Evolutionary conservation across 257 asterid species (phyloP).

Genomic region (Thymus mandschuricus): DNA sequence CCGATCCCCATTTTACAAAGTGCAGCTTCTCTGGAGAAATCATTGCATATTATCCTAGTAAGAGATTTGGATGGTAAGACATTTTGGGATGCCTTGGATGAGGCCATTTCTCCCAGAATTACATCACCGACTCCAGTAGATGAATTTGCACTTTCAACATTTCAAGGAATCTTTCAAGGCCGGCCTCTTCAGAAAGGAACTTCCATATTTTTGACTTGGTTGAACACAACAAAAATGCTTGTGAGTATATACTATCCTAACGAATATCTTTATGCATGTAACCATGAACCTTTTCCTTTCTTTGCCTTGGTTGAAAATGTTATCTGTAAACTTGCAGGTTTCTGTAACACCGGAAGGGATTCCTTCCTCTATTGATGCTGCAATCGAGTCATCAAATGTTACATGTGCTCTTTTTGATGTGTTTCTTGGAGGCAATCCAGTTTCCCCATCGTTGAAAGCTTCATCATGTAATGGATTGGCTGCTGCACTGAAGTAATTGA

Average conservation of each 20-base stretch:
- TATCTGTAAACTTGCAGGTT: constrained; percentile 49
- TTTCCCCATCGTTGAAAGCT: constrained; percentile 82
- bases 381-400: constrained; percentile 71
- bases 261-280: background rate
- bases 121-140: constrained; percentile 59
- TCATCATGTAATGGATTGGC: constrained; percentile 70
- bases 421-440: constrained; percentile 79
- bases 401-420: constrained; percentile 79
- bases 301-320: background rate
- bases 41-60: constrained; percentile 74
- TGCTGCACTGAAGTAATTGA: constrained; percentile 51
- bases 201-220: constrained; percentile 82
- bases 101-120: constrained; percentile 83
- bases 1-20: constrained; percentile 28
- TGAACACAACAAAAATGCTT: constrained; percentile 74
- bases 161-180: constrained; percentile 67
- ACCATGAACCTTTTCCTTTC: background rate
- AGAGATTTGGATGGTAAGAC: constrained; percentile 93
- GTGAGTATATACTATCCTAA: constrained; percentile 48
- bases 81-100: constrained; percentile 93
- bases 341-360: constrained; percentile 63
- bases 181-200: constrained; percentile 80
- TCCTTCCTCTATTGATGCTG: constrained; percentile 73
- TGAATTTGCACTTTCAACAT: constrained; percentile 68
- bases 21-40: constrained; percentile 86